These are phyloP conservation scores for Leccinum truebloodii DNA, from an alignment of 768 basidiomycete genomes.

Conservation along the genomic window DNA sequence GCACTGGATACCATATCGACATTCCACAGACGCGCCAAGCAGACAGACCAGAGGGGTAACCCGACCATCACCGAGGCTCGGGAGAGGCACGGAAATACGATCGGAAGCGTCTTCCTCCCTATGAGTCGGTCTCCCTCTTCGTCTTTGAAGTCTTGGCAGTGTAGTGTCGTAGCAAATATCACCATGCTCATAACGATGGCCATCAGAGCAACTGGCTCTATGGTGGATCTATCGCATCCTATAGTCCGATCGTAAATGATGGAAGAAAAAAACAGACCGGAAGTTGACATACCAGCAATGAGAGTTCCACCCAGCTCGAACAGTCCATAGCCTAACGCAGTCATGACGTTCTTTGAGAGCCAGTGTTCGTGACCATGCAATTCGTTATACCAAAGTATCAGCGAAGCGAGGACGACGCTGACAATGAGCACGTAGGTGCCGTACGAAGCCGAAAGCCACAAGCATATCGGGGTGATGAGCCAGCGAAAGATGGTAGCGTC, in stretches of 20 bases:
- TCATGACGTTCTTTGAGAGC: slow-evolving; percentile 37
- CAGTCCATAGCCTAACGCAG: slow-evolving; percentile 38
- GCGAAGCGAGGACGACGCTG: slow-evolving; percentile 30
- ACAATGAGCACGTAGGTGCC: slow-evolving; percentile 35
- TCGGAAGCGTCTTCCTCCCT: slow-evolving; percentile 45
- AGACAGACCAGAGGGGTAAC: slow-evolving; percentile 33
- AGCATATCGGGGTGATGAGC: slow-evolving; percentile 37
- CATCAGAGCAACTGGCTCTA: slow-evolving; percentile 29
- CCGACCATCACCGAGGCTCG: slow-evolving; percentile 29
- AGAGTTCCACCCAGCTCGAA: slow-evolving; percentile 42
- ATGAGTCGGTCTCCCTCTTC: slow-evolving; percentile 41
- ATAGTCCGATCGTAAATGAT: slow-evolving; percentile 7
- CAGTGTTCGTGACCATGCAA: slow-evolving; percentile 27
- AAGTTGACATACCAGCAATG: slow-evolving; percentile 33
- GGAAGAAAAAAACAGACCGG: not conserved
- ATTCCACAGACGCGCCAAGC: slow-evolving; percentile 27
- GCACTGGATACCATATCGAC: slow-evolving; percentile 29
- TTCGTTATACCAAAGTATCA: slow-evolving; percentile 43
- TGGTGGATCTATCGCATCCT: slow-evolving; percentile 26
- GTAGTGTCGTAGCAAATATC: slow-evolving; percentile 39
- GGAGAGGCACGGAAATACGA: slow-evolving; percentile 39
- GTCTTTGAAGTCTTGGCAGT: slow-evolving; percentile 41
- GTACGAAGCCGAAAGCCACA: slow-evolving; percentile 37
- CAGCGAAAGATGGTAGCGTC: slow-evolving; percentile 41
- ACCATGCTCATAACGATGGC: slow-evolving; percentile 34